A percentile compares a stretch with the other conserved stretches of the same genome.
phyloP scores from a whole-genome alignment of 129 eudicot genomes.

The Chrysanthemum lavandulifolium region DNA sequence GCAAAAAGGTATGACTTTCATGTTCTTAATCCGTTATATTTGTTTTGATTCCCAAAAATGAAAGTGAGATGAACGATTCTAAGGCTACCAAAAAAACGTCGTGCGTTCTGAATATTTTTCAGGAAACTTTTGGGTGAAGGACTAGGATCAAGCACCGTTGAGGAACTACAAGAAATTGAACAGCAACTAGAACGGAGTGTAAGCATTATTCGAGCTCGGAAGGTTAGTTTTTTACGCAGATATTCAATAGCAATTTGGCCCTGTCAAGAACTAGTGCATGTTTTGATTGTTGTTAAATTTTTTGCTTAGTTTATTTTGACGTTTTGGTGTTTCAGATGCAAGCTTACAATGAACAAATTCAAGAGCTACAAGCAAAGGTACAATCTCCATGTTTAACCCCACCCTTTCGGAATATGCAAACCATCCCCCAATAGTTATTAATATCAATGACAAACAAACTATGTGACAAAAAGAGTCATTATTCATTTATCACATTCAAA shows the following conservation, averaged over 20 bases:
- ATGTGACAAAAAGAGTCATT: too few species aligned
- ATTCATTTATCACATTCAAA: too few species aligned
- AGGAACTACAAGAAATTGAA: slow-evolving; percentile 71
- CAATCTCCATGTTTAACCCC: slow-evolving; percentile 5
- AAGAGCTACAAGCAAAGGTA: slow-evolving; percentile 69
- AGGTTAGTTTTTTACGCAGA: slow-evolving; percentile 37
- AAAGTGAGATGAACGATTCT: not conserved
- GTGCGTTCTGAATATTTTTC: too few species aligned
- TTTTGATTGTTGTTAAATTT: not conserved
- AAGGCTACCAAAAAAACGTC: not conserved
- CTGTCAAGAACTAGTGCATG: not conserved
- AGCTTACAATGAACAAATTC: slow-evolving; percentile 62
- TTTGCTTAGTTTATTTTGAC: slow-evolving; percentile 1
- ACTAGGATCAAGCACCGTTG: slow-evolving; percentile 54
- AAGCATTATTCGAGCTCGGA: slow-evolving; percentile 61
- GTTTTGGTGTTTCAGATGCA: slow-evolving; percentile 56
- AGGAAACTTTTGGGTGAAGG: slow-evolving; percentile 86
- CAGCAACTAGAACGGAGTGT: slow-evolving; percentile 70
- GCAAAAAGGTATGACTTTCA: slow-evolving; percentile 52
- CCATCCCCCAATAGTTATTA: not conserved
- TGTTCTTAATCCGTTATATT: not conserved
- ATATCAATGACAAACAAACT: too few species aligned
- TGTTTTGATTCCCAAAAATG: not conserved
- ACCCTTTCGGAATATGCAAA: not conserved
- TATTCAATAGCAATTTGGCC: not conserved